Percentiles rank a stretch among this genome's conserved stretches.
phyloP scores from a whole-genome alignment of 2,329 filamentous ascomycete species.

The Phialocephala sp. region DNA sequence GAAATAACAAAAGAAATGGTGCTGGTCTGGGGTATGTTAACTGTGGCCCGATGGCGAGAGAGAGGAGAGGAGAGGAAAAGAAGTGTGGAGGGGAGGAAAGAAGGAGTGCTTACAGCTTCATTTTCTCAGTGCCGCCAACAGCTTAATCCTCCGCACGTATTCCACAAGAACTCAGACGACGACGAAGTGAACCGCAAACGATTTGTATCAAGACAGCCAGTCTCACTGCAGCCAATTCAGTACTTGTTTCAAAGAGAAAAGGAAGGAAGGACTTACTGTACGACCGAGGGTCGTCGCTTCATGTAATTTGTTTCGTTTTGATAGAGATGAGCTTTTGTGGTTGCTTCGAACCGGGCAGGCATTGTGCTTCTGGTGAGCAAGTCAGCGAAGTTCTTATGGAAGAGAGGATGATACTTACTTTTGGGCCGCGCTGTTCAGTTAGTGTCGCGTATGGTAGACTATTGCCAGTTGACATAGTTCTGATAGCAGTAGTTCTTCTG shows the following conservation, averaged over 20 bases:
- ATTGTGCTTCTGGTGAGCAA: background rate
- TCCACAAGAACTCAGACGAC: background rate
- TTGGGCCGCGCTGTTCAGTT: background rate
- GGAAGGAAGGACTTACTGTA: too few relatives aligned
- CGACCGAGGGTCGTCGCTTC: background rate
- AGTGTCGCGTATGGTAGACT: background rate
- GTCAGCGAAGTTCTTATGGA: background rate
- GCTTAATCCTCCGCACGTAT: too few relatives aligned
- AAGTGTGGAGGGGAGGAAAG: background rate
- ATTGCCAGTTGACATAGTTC: background rate
- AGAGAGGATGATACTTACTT: background rate
- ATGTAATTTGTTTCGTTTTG: background rate
- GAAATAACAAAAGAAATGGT: background rate
- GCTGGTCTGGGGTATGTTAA: background rate
- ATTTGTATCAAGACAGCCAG: background rate
- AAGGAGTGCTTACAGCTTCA: too few relatives aligned
- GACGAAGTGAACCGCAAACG: background rate
- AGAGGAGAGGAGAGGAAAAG: background rate
- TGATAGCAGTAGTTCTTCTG: background rate
- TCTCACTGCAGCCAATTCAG: too few relatives aligned
- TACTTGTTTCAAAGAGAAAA: too few relatives aligned
- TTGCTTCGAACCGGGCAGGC: background rate
- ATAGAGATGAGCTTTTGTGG: background rate
- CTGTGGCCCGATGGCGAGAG: too few relatives aligned
- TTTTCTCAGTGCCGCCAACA: too few relatives aligned